Evolutionary conservation across 2,329 filamentous ascomycete genomes (phyloP).

Genomic region (Fusarium dimerum): DNA sequence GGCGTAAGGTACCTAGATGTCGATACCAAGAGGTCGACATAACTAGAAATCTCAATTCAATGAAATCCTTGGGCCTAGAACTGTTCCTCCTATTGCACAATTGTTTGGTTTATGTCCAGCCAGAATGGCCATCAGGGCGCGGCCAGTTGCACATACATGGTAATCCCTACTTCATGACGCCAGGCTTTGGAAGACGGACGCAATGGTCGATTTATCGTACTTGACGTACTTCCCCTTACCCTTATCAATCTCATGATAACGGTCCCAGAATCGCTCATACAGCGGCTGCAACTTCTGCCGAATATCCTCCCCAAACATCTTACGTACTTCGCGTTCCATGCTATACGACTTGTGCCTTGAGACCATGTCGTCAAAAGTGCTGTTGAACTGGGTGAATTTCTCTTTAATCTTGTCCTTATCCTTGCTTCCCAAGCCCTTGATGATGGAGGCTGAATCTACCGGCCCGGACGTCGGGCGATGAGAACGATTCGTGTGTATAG

Average conservation of each 20-base stretch:
- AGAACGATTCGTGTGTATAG: conserved; percentile 82
- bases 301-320: conserved; percentile 78
- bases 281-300: conserved; percentile 91
- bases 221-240: conserved; percentile 98
- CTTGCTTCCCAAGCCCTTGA: conserved; percentile 82
- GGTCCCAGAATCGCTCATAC: conserved; percentile 93
- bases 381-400: conserved; percentile 92
- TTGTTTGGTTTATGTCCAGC: background rate
- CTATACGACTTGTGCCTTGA: conserved; percentile 76
- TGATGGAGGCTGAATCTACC: conserved; percentile 79
- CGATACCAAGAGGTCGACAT: background rate
- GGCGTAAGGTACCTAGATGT: background rate
- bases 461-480: conserved; percentile 72
- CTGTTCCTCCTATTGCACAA: background rate
- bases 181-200: conserved; percentile 61
- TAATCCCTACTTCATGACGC: conserved; percentile 29
- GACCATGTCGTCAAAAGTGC: conserved; percentile 86
- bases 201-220: conserved; percentile 85
- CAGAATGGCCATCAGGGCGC: too few relatives aligned
- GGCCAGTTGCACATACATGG: too few relatives aligned
- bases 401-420: conserved; percentile 96
- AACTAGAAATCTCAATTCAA: too few relatives aligned
- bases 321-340: conserved; percentile 90
- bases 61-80: background rate
- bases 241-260: conserved; percentile 97